These are phyloP conservation scores for Ceratorhiza oryzae-sativae DNA, from an alignment of 1,284 basidiomycete genomes.

Conservation along the genomic window DNA sequence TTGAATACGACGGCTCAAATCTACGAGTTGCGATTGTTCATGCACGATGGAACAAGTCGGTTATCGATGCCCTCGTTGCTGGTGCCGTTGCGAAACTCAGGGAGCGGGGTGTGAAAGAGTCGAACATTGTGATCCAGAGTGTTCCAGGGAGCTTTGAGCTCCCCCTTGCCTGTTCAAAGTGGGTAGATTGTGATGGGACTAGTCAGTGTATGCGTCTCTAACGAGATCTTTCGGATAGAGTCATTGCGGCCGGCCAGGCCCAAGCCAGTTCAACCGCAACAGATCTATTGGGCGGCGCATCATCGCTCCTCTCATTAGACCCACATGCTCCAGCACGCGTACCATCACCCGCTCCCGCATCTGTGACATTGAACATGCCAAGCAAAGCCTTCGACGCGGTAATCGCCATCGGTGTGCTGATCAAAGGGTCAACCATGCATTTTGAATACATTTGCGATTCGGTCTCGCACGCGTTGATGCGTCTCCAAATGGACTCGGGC, in stretches of 20 bases:
- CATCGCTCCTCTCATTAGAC: conserved; percentile 51
- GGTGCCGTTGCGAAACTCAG: conserved; percentile 81
- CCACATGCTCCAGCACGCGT: conserved; percentile 20
- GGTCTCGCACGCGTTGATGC: conserved; percentile 93
- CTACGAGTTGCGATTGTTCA: conserved; percentile 90
- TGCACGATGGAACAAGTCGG: conserved; percentile 88
- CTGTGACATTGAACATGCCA: conserved; percentile 51
- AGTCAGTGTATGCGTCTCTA: conserved; percentile 23
- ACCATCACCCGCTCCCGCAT: conserved; percentile 27
- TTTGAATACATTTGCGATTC: conserved; percentile 98
- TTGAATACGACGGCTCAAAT: conserved; percentile 75
- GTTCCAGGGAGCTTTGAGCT: conserved; percentile 95
- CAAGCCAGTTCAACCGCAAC: conserved; percentile 73
- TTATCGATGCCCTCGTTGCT: conserved; percentile 83
- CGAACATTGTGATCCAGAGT: conserved; percentile 89
- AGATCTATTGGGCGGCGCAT: conserved; percentile 77
- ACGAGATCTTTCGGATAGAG: conserved; percentile 53
- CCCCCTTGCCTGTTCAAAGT: conserved; percentile 85
- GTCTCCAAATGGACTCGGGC: conserved; percentile 89
- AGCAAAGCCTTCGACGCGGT: conserved; percentile 88
- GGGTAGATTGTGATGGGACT: conserved; percentile 46
- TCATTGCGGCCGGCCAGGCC: conserved; percentile 85
- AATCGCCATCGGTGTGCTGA: conserved; percentile 95
- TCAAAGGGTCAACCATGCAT: conserved; percentile 97
- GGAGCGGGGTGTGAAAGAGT: conserved; percentile 84